Percentiles rank a stretch among this genome's conserved stretches.
phyloP scores from a whole-genome alignment of 2,329 filamentous ascomycete genomes.

The Colletotrichum sp. region DNA sequence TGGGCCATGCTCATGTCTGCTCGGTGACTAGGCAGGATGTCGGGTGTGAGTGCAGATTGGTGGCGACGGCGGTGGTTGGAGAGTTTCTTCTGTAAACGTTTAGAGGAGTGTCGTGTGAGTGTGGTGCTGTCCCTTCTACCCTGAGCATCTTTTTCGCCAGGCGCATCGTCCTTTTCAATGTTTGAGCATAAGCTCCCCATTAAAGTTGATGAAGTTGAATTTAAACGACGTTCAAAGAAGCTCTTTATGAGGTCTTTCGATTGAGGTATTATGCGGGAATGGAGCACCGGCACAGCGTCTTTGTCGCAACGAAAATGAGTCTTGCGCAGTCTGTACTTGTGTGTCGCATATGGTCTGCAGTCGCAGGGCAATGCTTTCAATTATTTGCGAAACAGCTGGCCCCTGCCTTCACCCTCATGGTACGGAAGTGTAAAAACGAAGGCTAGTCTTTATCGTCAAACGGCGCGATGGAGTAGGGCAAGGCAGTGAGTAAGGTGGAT shows the following conservation, averaged over 20 bases:
- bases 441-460: neutral
- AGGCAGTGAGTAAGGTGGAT: neutral
- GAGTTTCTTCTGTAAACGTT: slow-evolving; percentile 10
- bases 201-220: neutral
- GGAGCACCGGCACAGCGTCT: neutral
- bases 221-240: neutral
- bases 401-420: neutral
- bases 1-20: slow-evolving; percentile 9
- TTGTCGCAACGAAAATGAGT: neutral
- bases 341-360: neutral
- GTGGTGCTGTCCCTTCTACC: slow-evolving; percentile 10
- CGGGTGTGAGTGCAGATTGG: neutral
- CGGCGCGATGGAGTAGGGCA: neutral
- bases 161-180: slow-evolving; percentile 19
- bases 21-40: neutral
- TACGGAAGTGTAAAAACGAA: neutral
- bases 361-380: neutral
- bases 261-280: neutral
- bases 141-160: slow-evolving; percentile 20
- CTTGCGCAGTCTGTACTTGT: no score
- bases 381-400: neutral
- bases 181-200: slow-evolving; percentile 23
- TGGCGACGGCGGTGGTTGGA: neutral
- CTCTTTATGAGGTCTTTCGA: neutral
- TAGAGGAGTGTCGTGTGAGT: slow-evolving; percentile 7